phyloP scores from a whole-genome alignment of 768 basidiomycete genomes.

The Amanita muscaria region DNA sequence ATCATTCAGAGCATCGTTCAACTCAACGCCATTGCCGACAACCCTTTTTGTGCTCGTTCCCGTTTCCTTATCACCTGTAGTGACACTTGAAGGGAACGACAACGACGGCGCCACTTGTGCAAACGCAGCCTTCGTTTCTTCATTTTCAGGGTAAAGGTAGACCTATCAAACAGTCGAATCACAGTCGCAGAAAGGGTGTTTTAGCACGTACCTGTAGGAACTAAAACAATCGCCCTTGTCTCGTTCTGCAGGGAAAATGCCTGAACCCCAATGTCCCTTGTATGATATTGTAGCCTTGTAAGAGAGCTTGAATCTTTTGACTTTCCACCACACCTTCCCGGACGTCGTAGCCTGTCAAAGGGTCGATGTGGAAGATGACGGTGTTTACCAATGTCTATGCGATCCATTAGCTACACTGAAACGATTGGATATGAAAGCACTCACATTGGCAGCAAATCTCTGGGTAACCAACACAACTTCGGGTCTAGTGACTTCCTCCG shows the following conservation, averaged over 20 bases:
- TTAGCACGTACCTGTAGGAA: conserved; percentile 63
- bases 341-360: conserved; percentile 66
- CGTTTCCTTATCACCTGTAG: conserved; percentile 2
- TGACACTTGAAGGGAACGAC: conserved; percentile 49
- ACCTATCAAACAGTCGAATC: conserved; percentile 28
- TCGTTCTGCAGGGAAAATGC: conserved; percentile 42
- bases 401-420: conserved; percentile 1
- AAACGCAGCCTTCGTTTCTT: conserved; percentile 35
- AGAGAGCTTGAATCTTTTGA: conserved; percentile 14
- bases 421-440: conserved; percentile 16
- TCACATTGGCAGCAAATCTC: conserved; percentile 52
- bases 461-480: conserved; percentile 59
- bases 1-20: conserved; percentile 32
- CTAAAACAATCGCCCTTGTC: conserved; percentile 51
- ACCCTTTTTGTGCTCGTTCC: conserved; percentile 28
- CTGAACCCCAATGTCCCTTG: conserved; percentile 50
- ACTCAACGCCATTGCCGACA: conserved; percentile 46
- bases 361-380: conserved; percentile 68
- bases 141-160: conserved; percentile 59
- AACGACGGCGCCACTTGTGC: conserved; percentile 33
- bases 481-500: conserved; percentile 16
- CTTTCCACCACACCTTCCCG: not conserved
- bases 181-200: not conserved
- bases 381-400: conserved; percentile 55
- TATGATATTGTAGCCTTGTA: conserved; percentile 57